phyloP scores from a whole-genome alignment of 2,329 filamentous ascomycete genomes.

The Westerdykella sp. region DNA sequence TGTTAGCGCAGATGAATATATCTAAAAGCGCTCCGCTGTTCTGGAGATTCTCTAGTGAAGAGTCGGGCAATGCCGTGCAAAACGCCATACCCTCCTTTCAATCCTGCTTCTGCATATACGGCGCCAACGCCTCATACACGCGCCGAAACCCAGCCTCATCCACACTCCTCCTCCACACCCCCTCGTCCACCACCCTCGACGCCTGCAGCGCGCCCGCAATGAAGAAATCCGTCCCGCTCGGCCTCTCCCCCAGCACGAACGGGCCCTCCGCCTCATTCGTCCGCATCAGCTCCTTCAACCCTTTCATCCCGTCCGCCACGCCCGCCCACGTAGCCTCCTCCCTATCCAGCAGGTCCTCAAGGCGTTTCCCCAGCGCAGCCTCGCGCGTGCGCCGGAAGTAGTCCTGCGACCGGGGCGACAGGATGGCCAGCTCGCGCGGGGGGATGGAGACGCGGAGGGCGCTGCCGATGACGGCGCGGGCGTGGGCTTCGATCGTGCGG shows the following conservation, averaged over 20 bases:
- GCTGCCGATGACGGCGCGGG: conserved; percentile 23
- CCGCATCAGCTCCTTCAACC: conserved; percentile 29
- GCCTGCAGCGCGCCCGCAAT: conserved; percentile 35
- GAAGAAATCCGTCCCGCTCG: conserved; percentile 38
- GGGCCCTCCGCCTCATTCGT: conserved; percentile 33
- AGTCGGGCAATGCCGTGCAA: too few species aligned
- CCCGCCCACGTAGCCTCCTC: conserved; percentile 26
- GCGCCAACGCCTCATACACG: conserved; percentile 7
- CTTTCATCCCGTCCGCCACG: conserved; percentile 20
- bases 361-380: conserved; percentile 26
- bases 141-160: conserved; percentile 4
- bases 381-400: conserved; percentile 40
- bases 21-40: too few species aligned
- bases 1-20: too few species aligned
- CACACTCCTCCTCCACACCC: conserved; percentile 6
- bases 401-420: conserved; percentile 34
- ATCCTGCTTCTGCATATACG: conserved; percentile 8
- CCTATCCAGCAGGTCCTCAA: conserved; percentile 35
- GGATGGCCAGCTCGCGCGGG: conserved; percentile 36
- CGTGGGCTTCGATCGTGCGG: conserved; percentile 26
- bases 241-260: conserved; percentile 36
- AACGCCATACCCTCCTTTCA: too few species aligned
- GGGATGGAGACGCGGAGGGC: conserved; percentile 29
- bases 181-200: conserved; percentile 29
- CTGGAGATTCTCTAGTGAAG: too few species aligned